Evolutionary conservation across 2,329 filamentous ascomycete species (phyloP).

Genomic region (Cladosporium sp.): DNA sequence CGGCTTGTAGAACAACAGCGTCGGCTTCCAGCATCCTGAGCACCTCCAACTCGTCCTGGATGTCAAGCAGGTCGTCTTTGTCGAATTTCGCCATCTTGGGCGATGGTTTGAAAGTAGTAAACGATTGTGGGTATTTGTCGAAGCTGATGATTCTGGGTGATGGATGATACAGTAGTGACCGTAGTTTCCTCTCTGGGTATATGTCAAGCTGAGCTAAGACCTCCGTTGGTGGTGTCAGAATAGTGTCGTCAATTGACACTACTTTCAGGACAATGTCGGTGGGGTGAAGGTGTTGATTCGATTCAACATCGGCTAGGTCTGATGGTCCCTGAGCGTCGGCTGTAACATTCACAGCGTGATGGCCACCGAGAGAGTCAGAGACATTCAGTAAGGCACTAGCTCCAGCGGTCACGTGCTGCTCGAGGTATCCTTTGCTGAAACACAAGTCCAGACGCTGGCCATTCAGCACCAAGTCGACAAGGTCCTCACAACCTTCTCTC

Average conservation of each 20-base stretch:
- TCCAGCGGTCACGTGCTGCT: neutral
- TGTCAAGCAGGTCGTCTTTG: conserved; percentile 21
- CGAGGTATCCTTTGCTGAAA: conserved; percentile 1
- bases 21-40: conserved; percentile 36
- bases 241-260: conserved; percentile 10
- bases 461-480: conserved; percentile 16
- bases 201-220: conserved; percentile 6
- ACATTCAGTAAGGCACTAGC: conserved; percentile 11
- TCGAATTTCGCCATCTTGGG: conserved; percentile 5
- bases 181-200: conserved; percentile 1
- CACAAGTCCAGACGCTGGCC: conserved; percentile 17
- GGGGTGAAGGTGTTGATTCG: neutral
- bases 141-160: conserved; percentile 7
- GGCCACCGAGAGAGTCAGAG: neutral
- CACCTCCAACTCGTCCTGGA: conserved; percentile 43
- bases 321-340: conserved; percentile 8
- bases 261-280: conserved; percentile 2
- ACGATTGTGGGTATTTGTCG: conserved; percentile 15
- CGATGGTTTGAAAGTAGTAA: conserved; percentile 1
- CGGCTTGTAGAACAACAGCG: conserved; percentile 28
- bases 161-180: conserved; percentile 8
- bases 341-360: conserved; percentile 10
- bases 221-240: conserved; percentile 9
- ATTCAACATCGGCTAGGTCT: neutral
- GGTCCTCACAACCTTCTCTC: conserved; percentile 13